These are phyloP conservation scores for Colletotrichum sansevieriae DNA, from an alignment of 2,329 filamentous ascomycete genomes.

Conservation along the genomic window DNA sequence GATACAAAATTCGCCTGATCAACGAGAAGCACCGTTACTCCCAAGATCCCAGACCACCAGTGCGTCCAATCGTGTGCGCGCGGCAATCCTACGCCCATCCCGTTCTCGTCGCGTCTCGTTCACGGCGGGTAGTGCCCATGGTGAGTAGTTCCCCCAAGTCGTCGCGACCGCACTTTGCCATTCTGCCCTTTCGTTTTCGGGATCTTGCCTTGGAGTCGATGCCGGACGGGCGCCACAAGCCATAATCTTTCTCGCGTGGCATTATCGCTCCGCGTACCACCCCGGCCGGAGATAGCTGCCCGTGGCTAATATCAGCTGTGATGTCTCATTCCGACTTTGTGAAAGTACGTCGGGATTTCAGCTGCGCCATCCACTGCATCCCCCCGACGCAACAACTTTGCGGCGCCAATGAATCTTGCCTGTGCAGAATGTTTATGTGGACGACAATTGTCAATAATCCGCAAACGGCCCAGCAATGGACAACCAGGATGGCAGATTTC, in stretches of 20 bases:
- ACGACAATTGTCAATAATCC: neutral
- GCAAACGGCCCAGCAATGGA: slow-evolving; percentile 7
- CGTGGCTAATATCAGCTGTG: neutral
- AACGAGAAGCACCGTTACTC: neutral
- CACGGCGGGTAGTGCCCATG: neutral
- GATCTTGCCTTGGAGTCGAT: slow-evolving; percentile 13
- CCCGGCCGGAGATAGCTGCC: neutral
- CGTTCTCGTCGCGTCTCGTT: neutral
- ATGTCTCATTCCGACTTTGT: slow-evolving; percentile 6
- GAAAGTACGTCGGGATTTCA: neutral
- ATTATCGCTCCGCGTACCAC: neutral
- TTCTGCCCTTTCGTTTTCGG: slow-evolving; percentile 8
- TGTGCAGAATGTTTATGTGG: neutral
- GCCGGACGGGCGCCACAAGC: slow-evolving; percentile 1
- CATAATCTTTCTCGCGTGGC: slow-evolving; percentile 1
- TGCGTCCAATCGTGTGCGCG: neutral
- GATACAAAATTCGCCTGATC: neutral
- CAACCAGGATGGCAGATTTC: neutral
- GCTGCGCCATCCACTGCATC: slow-evolving; percentile 5
- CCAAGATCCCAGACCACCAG: neutral
- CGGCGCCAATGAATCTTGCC: neutral
- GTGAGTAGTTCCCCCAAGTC: neutral
- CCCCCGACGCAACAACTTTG: neutral
- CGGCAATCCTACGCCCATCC: slow-evolving; percentile 7
- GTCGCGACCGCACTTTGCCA: neutral